A percentile compares a stretch with the other conserved stretches of the same genome.
phyloP scores from a whole-genome alignment of 352 stramenopile species.

The Aphanomyces euteiches region DNA sequence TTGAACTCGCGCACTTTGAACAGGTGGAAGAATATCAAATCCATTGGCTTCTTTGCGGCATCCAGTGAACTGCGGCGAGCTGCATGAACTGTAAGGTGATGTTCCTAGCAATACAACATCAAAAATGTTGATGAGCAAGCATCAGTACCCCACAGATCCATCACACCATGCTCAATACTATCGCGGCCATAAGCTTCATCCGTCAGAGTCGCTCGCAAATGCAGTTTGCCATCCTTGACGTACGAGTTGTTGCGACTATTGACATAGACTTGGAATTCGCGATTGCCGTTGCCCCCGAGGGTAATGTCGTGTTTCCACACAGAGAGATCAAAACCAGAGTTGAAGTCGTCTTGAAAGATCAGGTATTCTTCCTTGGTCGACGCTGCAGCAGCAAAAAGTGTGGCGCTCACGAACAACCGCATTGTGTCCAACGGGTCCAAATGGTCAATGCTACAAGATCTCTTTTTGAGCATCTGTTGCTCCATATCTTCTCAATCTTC shows the following conservation, averaged over 20 bases:
- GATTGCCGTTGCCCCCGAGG: conserved; percentile 25
- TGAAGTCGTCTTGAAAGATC: conserved; percentile 26
- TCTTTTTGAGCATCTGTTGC: neutral
- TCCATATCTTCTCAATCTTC: neutral
- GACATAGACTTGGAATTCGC: conserved; percentile 27
- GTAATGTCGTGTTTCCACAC: conserved; percentile 28
- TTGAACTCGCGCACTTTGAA: conserved; percentile 25
- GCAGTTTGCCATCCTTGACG: conserved; percentile 25
- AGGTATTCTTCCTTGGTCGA: conserved; percentile 22
- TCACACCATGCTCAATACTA: conserved; percentile 7
- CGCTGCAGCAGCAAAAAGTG: neutral
- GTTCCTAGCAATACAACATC: conserved; percentile 1
- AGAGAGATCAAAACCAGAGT: conserved; percentile 16
- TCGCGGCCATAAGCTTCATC: conserved; percentile 23
- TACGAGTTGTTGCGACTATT: conserved; percentile 30
- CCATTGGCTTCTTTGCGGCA: conserved; percentile 20
- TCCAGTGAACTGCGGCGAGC: conserved; percentile 22
- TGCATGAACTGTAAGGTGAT: conserved; percentile 25
- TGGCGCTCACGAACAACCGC: neutral
- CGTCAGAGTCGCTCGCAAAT: conserved; percentile 22
- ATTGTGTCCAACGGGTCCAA: neutral
- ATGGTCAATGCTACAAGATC: too few species aligned
- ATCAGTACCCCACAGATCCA: conserved; percentile 25
- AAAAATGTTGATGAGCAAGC: neutral
- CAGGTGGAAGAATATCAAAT: conserved; percentile 15